Evolutionary conservation across 495 filamentous ascomycete genomes (phyloP).

Genomic region (Margaritispora aquatica): DNA sequence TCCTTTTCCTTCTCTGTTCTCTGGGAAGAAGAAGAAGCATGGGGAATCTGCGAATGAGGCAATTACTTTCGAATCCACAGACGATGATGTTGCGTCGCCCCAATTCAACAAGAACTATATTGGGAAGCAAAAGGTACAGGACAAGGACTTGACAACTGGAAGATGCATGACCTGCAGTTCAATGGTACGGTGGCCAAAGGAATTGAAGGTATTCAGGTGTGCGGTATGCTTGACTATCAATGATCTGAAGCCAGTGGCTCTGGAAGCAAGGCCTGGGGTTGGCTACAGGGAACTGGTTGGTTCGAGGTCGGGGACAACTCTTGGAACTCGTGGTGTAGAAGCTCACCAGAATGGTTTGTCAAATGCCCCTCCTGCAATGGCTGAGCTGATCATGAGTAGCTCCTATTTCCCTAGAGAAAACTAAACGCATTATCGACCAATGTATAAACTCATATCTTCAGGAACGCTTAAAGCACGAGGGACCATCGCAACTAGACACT

Average conservation of each 20-base stretch:
- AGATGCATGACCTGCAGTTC: slow-evolving; percentile 80
- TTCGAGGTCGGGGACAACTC: slow-evolving; percentile 2
- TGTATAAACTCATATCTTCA: slow-evolving; percentile 49
- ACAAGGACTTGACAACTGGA: slow-evolving; percentile 52
- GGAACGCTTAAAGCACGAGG: slow-evolving; percentile 17
- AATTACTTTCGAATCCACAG: slow-evolving; percentile 14
- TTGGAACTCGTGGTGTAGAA: neutral
- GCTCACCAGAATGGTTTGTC: slow-evolving; percentile 5
- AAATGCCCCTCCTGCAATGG: neutral
- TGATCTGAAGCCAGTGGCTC: slow-evolving; percentile 53
- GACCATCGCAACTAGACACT: slow-evolving; percentile 3
- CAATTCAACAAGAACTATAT: neutral
- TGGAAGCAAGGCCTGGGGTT: slow-evolving; percentile 20
- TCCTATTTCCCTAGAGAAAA: slow-evolving; percentile 40
- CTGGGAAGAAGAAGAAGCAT: slow-evolving; percentile 49
- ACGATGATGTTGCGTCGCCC: slow-evolving; percentile 13
- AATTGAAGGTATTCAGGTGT: slow-evolving; percentile 72
- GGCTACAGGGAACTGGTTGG: slow-evolving; percentile 13
- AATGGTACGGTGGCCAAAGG: slow-evolving; percentile 75
- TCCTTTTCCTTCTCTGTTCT: slow-evolving; percentile 61
- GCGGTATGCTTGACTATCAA: slow-evolving; percentile 84
- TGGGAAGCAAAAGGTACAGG: slow-evolving; percentile 11
- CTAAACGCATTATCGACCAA: slow-evolving; percentile 43
- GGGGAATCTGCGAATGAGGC: slow-evolving; percentile 3
- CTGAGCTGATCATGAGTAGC: slow-evolving; percentile 2